phyloP scores from a whole-genome alignment of 2,329 filamentous ascomycete genomes.

The Drechslera avenae region DNA sequence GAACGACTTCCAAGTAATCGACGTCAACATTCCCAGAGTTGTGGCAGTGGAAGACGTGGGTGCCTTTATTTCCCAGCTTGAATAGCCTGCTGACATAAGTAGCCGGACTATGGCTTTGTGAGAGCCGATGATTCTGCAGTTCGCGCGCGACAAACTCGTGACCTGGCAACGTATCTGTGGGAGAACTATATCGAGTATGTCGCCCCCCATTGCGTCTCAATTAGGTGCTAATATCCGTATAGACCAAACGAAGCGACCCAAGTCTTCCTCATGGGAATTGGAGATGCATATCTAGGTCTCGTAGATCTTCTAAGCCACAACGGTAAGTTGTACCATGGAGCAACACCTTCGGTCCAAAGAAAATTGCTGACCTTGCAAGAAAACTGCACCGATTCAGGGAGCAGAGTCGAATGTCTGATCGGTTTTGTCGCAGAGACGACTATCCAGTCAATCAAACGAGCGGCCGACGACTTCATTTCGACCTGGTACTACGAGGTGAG shows the following conservation, averaged over 20 bases:
- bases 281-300: constrained; percentile 84
- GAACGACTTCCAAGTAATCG: constrained; percentile 83
- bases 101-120: constrained; percentile 39
- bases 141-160: constrained; percentile 59
- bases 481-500: constrained; percentile 78
- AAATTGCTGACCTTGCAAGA: constrained; percentile 41
- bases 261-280: constrained; percentile 85
- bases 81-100: constrained; percentile 5
- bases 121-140: constrained; percentile 55
- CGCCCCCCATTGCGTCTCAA: not conserved
- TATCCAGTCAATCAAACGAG: constrained; percentile 72
- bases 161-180: constrained; percentile 87
- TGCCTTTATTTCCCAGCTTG: not conserved
- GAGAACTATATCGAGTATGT: constrained; percentile 88
- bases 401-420: constrained; percentile 68
- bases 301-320: constrained; percentile 79
- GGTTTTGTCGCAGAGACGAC: constrained; percentile 79
- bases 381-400: constrained; percentile 63
- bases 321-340: constrained; percentile 55
- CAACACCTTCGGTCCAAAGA: too few relatives aligned
- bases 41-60: constrained; percentile 67
- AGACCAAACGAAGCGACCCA: constrained; percentile 67
- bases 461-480: constrained; percentile 72
- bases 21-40: constrained; percentile 86
- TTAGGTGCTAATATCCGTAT: constrained; percentile 11